A percentile compares a stretch with the other conserved stretches of the same genome.
Conservation (phyloP, 2,329 filamentous ascomycete species). For the Pseudonectria buxi region DNA sequence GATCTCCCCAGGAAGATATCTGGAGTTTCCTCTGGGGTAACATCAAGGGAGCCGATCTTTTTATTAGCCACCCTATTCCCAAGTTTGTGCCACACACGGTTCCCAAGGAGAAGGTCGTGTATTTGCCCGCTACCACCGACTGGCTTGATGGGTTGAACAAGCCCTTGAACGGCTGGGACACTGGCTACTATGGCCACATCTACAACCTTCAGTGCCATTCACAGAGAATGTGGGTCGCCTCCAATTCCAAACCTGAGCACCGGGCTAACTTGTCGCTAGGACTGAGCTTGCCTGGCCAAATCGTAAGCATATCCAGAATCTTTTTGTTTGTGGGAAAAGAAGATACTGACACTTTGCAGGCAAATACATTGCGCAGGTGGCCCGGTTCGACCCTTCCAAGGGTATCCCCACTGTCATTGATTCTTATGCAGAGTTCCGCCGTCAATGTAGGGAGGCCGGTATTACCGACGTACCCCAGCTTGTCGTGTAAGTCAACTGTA, state of each 20-base stretch:
- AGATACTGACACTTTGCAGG: conserved; percentile 29
- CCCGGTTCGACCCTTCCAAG: conserved; percentile 78
- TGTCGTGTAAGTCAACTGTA: conserved; percentile 44
- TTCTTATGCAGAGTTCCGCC: conserved; percentile 66
- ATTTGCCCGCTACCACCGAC: conserved; percentile 75
- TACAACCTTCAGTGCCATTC: conserved; percentile 58
- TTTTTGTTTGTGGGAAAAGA: background rate
- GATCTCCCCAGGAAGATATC: conserved; percentile 62
- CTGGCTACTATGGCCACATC: conserved; percentile 66
- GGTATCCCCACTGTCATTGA: conserved; percentile 73
- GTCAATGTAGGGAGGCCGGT: conserved; percentile 47
- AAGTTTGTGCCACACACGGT: conserved; percentile 67
- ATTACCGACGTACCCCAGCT: conserved; percentile 59
- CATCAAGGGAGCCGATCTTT: conserved; percentile 66
- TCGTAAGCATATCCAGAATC: conserved; percentile 26
- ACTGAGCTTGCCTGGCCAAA: conserved; percentile 51
- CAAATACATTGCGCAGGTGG: conserved; percentile 73
- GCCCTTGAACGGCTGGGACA: conserved; percentile 60
- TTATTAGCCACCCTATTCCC: conserved; percentile 75
- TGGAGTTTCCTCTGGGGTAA: conserved; percentile 71
- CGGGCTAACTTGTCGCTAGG: conserved; percentile 10
- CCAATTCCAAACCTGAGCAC: no score
- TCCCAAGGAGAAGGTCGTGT: conserved; percentile 58
- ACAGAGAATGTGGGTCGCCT: conserved; percentile 43
- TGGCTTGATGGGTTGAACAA: conserved; percentile 83